Evolutionary conservation across 345 rosid genomes (phyloP).

Genomic region (Turritis glabra): DNA sequence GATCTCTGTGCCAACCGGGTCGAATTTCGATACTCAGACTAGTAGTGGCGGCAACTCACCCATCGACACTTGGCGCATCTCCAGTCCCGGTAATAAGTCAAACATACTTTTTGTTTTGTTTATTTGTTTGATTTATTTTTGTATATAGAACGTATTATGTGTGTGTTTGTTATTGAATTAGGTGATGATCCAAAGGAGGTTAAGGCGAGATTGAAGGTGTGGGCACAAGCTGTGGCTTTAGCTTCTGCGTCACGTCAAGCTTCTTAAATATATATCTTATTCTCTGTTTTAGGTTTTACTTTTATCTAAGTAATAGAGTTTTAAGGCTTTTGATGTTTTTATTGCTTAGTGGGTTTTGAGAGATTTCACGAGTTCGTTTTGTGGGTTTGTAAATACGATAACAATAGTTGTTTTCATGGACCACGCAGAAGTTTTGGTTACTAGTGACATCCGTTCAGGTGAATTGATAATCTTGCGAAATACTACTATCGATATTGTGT

Average conservation of each 20-base stretch:
- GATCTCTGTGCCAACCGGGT: slow-evolving; percentile 47
- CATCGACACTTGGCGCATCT: slow-evolving; percentile 84
- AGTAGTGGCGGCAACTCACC: slow-evolving; percentile 94
- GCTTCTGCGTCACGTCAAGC: slow-evolving; percentile 59
- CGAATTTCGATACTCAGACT: slow-evolving; percentile 53
- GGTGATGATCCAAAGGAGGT: slow-evolving; percentile 98
- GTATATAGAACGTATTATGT: neutral
- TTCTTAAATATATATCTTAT: neutral
- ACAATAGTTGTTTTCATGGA: neutral
- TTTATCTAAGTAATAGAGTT: neutral
- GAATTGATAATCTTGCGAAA: neutral
- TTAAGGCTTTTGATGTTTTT: neutral
- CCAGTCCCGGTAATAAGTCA: slow-evolving; percentile 71
- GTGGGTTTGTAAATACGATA: slow-evolving; percentile 9
- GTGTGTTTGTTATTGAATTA: slow-evolving; percentile 29
- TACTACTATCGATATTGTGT: neutral
- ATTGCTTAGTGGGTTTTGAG: neutral
- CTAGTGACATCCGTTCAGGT: neutral
- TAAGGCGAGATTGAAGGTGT: slow-evolving; percentile 89
- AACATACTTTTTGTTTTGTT: neutral
- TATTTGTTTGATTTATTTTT: neutral
- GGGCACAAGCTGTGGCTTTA: slow-evolving; percentile 98
- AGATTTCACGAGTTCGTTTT: neutral
- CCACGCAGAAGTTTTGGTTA: neutral
- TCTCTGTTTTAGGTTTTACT: slow-evolving; percentile 7